Conservation (phyloP, 2,329 filamentous ascomycete species). For the Venturiaceae sp. region DNA sequence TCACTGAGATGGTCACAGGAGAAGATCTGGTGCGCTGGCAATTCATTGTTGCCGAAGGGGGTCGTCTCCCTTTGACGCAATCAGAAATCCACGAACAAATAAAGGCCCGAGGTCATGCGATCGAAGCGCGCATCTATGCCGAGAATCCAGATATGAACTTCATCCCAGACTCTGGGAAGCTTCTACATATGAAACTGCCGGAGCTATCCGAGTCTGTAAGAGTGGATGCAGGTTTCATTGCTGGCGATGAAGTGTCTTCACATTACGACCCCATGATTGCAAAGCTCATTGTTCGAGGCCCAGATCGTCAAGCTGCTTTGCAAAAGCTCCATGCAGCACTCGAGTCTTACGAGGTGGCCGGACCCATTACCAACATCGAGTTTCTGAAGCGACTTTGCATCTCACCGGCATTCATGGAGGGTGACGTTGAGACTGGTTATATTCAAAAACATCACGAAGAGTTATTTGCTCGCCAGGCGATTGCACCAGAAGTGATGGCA, state of each 20-base stretch:
- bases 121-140: slow-evolving; percentile 94
- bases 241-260: slow-evolving; percentile 85
- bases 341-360: slow-evolving; percentile 84
- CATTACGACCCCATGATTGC: slow-evolving; percentile 99
- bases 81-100: slow-evolving; percentile 61
- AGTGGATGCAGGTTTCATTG: slow-evolving; percentile 86
- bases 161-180: slow-evolving; percentile 82
- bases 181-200: slow-evolving; percentile 75
- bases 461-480: slow-evolving; percentile 56
- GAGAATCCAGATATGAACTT: slow-evolving; percentile 90
- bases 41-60: slow-evolving; percentile 70
- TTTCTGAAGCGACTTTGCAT: slow-evolving; percentile 84
- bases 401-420: slow-evolving; percentile 71
- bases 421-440: slow-evolving; percentile 91
- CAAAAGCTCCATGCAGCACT: slow-evolving; percentile 73
- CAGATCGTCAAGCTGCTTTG: slow-evolving; percentile 69
- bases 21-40: slow-evolving; percentile 91
- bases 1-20: slow-evolving; percentile 71
- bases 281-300: slow-evolving; percentile 85
- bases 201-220: slow-evolving; percentile 60
- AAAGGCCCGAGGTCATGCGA: slow-evolving; percentile 67
- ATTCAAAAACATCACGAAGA: slow-evolving; percentile 80
- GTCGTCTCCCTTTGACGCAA: slow-evolving; percentile 56
- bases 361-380: slow-evolving; percentile 90
- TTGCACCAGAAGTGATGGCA: slow-evolving; percentile 65